A percentile compares a stretch with the other conserved stretches of the same genome.
Conservation (phyloP, 352 stramenopile species). For the Globisporangium echinulatum region DNA sequence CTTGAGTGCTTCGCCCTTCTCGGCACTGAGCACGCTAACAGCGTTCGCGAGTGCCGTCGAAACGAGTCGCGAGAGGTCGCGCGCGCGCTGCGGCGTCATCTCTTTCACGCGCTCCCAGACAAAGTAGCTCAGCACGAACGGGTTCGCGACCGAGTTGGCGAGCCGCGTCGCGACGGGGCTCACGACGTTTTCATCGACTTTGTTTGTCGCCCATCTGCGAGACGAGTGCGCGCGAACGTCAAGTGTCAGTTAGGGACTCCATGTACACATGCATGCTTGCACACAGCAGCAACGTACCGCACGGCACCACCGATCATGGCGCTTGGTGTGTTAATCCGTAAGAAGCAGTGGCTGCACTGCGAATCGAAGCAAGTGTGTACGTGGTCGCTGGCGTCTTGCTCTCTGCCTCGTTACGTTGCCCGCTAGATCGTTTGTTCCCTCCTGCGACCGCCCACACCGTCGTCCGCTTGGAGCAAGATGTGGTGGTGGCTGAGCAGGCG, state of each 20-base stretch:
- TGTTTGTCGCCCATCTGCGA: constrained; percentile 38
- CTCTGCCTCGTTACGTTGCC: not conserved
- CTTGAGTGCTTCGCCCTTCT: constrained; percentile 34
- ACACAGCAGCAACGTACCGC: constrained; percentile 3
- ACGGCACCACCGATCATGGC: constrained; percentile 6
- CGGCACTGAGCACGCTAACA: constrained; percentile 41
- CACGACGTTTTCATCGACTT: constrained; percentile 55
- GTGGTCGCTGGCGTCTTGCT: not conserved
- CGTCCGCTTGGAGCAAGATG: not conserved
- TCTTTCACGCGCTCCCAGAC: constrained; percentile 69
- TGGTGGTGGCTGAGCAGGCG: not conserved
- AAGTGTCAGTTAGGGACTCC: not conserved
- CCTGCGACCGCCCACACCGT: not conserved
- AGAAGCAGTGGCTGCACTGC: too few species aligned
- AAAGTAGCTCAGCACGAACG: constrained; percentile 64
- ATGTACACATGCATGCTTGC: not conserved
- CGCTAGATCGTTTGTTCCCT: too few species aligned
- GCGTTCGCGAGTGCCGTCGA: constrained; percentile 50
- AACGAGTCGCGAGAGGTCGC: constrained; percentile 60
- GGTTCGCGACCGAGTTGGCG: constrained; percentile 66
- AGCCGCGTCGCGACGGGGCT: constrained; percentile 45
- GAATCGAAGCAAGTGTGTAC: not conserved
- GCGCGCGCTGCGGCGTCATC: constrained; percentile 65
- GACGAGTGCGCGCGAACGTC: not conserved
- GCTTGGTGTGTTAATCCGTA: not conserved